Conservation (phyloP, 768 basidiomycete species). For the Tylopilus cervinicoccineus region DNA sequence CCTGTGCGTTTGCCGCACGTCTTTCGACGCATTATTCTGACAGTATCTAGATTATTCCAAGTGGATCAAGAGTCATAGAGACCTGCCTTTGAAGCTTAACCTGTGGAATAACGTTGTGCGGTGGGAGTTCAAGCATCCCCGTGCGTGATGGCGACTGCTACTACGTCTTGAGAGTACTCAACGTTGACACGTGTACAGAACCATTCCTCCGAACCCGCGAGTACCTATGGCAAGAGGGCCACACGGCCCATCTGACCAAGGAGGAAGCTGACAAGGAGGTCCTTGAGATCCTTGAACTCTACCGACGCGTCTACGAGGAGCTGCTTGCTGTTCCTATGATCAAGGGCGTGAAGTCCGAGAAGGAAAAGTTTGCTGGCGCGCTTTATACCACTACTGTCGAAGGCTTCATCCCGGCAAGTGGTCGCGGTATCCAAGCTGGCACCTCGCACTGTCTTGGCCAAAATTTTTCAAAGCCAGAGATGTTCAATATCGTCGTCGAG, state of each 20-base stretch:
- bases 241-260: constrained; percentile 91
- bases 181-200: constrained; percentile 46
- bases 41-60: constrained; percentile 81
- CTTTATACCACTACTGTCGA: constrained; percentile 98
- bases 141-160: constrained; percentile 40
- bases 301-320: constrained; percentile 93
- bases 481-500: constrained; percentile 98
- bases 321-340: constrained; percentile 97
- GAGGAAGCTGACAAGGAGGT: constrained; percentile 90
- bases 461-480: constrained; percentile 93
- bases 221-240: constrained; percentile 99
- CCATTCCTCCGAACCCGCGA: constrained; percentile 99
- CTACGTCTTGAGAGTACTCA: neutral
- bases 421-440: constrained; percentile 96
- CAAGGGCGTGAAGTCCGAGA: constrained; percentile 95
- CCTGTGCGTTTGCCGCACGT: constrained; percentile 55
- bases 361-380: constrained; percentile 98
- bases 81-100: constrained; percentile 94
- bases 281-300: constrained; percentile 90
- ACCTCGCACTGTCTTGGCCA: constrained; percentile 98
- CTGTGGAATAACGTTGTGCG: constrained; percentile 99
- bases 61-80: constrained; percentile 97
- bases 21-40: neutral
- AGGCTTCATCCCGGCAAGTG: constrained; percentile 95
- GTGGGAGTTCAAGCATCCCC: constrained; percentile 99